phyloP scores from a whole-genome alignment of 164 flowering plant genomes.

The Cinnamomum chago region DNA sequence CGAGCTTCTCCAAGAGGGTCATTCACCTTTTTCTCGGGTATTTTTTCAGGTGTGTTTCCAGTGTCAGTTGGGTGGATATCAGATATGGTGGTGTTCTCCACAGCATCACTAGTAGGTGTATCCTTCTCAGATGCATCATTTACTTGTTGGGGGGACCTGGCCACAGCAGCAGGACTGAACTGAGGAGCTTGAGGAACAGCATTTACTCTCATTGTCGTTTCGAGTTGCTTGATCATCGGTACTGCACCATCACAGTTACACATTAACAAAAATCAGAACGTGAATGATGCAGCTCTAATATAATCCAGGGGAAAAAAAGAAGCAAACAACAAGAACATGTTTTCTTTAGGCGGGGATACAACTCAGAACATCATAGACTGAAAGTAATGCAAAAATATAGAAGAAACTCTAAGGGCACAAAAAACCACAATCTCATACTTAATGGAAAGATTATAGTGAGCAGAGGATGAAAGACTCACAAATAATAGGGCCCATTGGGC shows the following conservation, averaged over 20 bases:
- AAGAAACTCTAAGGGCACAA: background rate
- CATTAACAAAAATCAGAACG: background rate
- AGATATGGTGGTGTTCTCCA: background rate
- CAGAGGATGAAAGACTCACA: slow-evolving; percentile 44
- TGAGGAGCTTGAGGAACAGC: slow-evolving; percentile 93
- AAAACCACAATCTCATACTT: background rate
- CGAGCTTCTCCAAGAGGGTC: slow-evolving; percentile 81
- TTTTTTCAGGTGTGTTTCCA: background rate
- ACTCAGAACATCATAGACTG: too few species aligned
- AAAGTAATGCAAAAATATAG: too few species aligned
- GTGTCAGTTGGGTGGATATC: background rate
- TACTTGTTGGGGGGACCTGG: slow-evolving; percentile 17
- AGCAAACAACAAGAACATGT: too few species aligned
- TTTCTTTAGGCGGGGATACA: too few species aligned
- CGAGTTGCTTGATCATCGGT: slow-evolving; percentile 96
- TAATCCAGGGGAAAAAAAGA: too few species aligned
- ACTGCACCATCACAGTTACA: slow-evolving; percentile 36
- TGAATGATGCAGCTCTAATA: background rate
- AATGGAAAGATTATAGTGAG: background rate
- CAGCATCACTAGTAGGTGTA: background rate
- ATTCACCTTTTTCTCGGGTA: slow-evolving; percentile 8
- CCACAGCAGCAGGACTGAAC: slow-evolving; percentile 42
- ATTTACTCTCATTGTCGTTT: slow-evolving; percentile 62
- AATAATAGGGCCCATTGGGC: slow-evolving; percentile 90
- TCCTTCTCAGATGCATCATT: background rate